A percentile compares a stretch with the other conserved stretches of the same genome.
Conservation (phyloP, 805 yeast genomes). For the Millerozyma miso region DNA sequence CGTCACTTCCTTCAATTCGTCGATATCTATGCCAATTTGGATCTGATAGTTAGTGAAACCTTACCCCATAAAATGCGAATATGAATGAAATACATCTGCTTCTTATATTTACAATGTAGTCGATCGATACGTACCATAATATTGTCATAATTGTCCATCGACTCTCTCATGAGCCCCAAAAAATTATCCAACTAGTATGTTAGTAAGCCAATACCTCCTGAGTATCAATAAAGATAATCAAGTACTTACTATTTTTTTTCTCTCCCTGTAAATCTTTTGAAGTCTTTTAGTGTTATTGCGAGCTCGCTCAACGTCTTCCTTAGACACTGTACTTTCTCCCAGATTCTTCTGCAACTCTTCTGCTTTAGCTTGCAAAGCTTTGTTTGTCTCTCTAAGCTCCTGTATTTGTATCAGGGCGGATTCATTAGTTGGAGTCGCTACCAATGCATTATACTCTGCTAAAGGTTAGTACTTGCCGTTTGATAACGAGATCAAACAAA, state of each 20-base stretch:
- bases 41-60: constrained; percentile 1
- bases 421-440: constrained; percentile 4
- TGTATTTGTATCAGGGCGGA: constrained; percentile 3
- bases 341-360: not conserved
- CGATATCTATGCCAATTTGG: constrained; percentile 5
- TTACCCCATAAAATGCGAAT: no score
- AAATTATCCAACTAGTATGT: constrained; percentile 5
- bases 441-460: constrained; percentile 1
- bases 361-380: not conserved
- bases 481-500: not conserved
- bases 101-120: not conserved
- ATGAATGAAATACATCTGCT: no score
- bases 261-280: constrained; percentile 3
- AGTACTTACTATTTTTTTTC: constrained; percentile 8
- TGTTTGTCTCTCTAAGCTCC: constrained; percentile 1
- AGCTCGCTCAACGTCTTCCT: not conserved
- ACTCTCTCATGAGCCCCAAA: constrained; percentile 6
- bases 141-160: constrained; percentile 4
- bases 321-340: not conserved
- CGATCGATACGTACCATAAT: constrained; percentile 5
- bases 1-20: constrained; percentile 3
- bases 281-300: constrained; percentile 1
- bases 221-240: no score
- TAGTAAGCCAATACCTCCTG: not conserved
- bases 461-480: constrained; percentile 1